A percentile compares a stretch with the other conserved stretches of the same genome.
Conservation (phyloP, 2,329 filamentous ascomycete species). For the Cladosporium sp. region DNA sequence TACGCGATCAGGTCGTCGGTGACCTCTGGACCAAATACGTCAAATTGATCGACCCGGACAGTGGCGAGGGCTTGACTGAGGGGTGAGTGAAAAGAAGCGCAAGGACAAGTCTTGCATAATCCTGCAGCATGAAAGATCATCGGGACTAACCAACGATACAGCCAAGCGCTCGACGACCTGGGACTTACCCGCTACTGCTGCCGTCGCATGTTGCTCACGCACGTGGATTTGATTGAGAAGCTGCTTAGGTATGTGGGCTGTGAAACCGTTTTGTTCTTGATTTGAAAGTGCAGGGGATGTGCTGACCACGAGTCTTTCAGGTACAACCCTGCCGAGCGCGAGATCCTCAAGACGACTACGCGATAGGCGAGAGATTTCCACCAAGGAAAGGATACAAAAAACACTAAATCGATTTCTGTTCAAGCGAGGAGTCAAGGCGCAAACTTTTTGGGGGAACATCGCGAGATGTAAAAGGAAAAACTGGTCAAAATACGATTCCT, state of each 20-base stretch:
- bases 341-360: constrained; percentile 29
- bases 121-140: too few relatives aligned
- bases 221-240: constrained; percentile 98
- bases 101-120: too few relatives aligned
- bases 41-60: constrained; percentile 74
- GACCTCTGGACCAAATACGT: constrained; percentile 98
- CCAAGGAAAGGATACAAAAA: too few relatives aligned
- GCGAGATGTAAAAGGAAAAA: too few relatives aligned
- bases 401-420: constrained; percentile 1
- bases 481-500: too few relatives aligned
- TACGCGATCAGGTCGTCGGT: constrained; percentile 70
- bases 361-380: constrained; percentile 14
- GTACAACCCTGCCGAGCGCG: constrained; percentile 37
- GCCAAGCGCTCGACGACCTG: constrained; percentile 92
- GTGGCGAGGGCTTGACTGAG: constrained; percentile 59
- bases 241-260: constrained; percentile 75
- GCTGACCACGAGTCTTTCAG: constrained; percentile 17
- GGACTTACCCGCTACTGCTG: constrained; percentile 97
- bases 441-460: not conserved
- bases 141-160: too few relatives aligned
- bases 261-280: not conserved
- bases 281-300: not conserved
- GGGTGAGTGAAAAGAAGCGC: too few relatives aligned
- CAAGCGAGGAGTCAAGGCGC: constrained; percentile 12
- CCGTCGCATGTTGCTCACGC: constrained; percentile 98